Evolutionary conservation across 495 filamentous ascomycete genomes (phyloP).

Genomic region (Penicillium atrosanguineum): DNA sequence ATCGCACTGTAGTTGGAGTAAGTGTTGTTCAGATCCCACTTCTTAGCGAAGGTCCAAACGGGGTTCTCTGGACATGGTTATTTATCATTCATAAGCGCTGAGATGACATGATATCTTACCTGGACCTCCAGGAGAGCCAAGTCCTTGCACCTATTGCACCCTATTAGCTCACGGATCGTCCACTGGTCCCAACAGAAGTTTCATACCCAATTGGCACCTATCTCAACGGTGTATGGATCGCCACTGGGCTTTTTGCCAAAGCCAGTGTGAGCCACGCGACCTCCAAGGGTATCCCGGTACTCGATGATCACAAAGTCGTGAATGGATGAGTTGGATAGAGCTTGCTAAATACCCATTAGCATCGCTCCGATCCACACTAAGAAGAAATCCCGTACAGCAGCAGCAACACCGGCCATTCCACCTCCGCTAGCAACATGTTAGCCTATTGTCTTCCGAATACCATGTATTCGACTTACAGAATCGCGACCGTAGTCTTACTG

Average conservation of each 20-base stretch:
- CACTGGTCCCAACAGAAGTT: background rate
- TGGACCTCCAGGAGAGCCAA: slow-evolving; percentile 19
- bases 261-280: slow-evolving; percentile 17
- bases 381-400: slow-evolving; percentile 42
- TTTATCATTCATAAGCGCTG: background rate
- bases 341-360: slow-evolving; percentile 11
- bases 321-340: slow-evolving; percentile 17
- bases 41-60: slow-evolving; percentile 20
- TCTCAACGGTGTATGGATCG: slow-evolving; percentile 15
- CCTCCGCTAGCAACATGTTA: slow-evolving; percentile 14
- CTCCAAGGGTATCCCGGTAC: slow-evolving; percentile 18
- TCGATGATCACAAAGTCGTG: slow-evolving; percentile 23
- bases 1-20: slow-evolving; percentile 22
- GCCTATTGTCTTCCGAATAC: background rate
- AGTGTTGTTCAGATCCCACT: slow-evolving; percentile 18
- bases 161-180: background rate
- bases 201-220: slow-evolving; percentile 21
- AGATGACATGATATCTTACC: slow-evolving; percentile 2
- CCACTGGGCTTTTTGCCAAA: slow-evolving; percentile 18
- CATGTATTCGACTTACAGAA: slow-evolving; percentile 20
- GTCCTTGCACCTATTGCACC: slow-evolving; percentile 15
- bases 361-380: background rate
- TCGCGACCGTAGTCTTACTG: slow-evolving; percentile 31
- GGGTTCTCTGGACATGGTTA: slow-evolving; percentile 12
- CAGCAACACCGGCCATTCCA: slow-evolving; percentile 62